A percentile compares a stretch with the other conserved stretches of the same genome.
Conservation (phyloP, 2,329 filamentous ascomycete species). For the Trichoderma atrobrunneum region DNA sequence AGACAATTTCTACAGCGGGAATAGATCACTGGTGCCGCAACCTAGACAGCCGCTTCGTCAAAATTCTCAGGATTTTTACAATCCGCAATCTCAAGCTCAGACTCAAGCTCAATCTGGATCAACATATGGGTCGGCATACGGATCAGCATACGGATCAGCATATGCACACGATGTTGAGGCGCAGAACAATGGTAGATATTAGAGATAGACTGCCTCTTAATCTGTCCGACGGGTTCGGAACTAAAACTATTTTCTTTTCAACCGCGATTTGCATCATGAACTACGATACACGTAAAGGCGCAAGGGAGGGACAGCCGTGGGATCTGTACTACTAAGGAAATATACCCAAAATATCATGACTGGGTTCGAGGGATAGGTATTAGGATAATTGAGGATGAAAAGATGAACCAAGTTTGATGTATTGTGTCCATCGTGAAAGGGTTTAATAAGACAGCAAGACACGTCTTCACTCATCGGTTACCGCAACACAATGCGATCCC, state of each 20-base stretch:
- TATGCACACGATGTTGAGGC: constrained; percentile 40
- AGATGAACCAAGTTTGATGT: background rate
- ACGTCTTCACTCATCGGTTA: background rate
- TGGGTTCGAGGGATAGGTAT: background rate
- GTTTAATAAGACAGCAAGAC: background rate
- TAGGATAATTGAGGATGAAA: background rate
- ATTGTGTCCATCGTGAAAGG: background rate
- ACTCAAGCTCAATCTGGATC: background rate
- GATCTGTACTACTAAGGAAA: background rate
- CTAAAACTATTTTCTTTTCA: background rate
- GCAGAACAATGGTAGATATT: constrained; percentile 32
- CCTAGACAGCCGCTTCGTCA: constrained; percentile 16
- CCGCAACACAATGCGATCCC: background rate
- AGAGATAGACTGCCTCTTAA: constrained; percentile 21
- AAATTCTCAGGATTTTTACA: background rate
- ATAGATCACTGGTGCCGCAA: constrained; percentile 29
- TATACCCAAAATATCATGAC: constrained; percentile 8
- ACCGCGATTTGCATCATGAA: constrained; percentile 9
- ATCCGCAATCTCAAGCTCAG: background rate
- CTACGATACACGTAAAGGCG: constrained; percentile 13
- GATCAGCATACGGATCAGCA: constrained; percentile 19
- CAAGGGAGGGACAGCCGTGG: background rate
- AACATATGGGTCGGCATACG: constrained; percentile 17
- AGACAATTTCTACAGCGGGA: constrained; percentile 26
- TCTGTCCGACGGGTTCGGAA: constrained; percentile 17